Base-by-base conservation (phyloP, 2,329 filamentous ascomycete genomes). In the Aphanocladium album region DNA sequence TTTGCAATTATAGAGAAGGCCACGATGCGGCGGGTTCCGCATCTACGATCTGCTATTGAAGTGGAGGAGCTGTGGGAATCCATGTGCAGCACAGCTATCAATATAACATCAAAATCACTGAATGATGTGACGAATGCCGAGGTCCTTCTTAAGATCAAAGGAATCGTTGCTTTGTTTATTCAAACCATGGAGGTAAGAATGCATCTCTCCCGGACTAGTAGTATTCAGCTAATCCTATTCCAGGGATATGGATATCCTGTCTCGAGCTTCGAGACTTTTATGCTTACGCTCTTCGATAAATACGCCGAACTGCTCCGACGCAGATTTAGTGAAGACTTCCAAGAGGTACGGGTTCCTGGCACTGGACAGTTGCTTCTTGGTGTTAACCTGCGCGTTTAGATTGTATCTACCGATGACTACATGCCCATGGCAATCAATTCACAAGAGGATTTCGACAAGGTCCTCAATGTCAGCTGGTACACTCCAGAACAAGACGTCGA, bases 61-160 rank as follows among this genome's bases (percentile, higher is more conserved):
- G 93, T 97, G n/a, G 95, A 99, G 70, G 95, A 98, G 74, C 79
- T 99, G 2, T 99, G 95, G 95, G 93, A 98, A 69, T 97, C 93
- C 0, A 95, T 98, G 90, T 98, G 93, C 70, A 90, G 93, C 69
- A 87, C 89, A 49, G 89, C 91, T 0, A 91, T 98, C 66, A 83
- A 82, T 9, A 79, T 98, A 52, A 96, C 96, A 64, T 87, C 88
- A 1, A 90, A 88, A 66, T 89, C 91, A 0, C 78, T 99, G 5
- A 83, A 84, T 54, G 85, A 87, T 45, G 85, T 99, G n/a, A 87
- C 86, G 62, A 95, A 96, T 71, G 92, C 95, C 14, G 93, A 98
- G 71, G 85, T 89, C 30, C 79, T 99, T 39, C 79, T 98, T n/a
- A 96, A 95, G 72, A 93, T 97, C 69, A 99, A 99, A 74, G 91